Conservation (phyloP, 148 eudicot genomes). For the Rhododendron simsii region DNA sequence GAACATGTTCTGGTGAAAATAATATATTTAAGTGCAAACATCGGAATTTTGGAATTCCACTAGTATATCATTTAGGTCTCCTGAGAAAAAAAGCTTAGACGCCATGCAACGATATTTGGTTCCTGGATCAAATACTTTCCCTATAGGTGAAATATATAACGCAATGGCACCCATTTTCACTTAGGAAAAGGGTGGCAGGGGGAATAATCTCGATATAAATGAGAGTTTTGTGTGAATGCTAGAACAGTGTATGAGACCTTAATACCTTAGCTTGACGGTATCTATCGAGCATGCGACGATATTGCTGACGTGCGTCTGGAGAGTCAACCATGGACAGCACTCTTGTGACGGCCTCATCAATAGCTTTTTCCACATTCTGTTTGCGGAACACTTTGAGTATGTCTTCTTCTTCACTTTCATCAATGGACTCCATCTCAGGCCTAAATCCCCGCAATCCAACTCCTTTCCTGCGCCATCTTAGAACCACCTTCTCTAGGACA, state of each 20-base stretch:
- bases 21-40: neutral
- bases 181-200: neutral
- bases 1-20: neutral
- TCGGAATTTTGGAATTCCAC: neutral
- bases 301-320: slow-evolving; percentile 77
- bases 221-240: neutral
- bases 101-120: neutral
- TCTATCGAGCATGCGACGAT: slow-evolving; percentile 70
- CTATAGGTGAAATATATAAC: neutral
- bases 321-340: slow-evolving; percentile 85
- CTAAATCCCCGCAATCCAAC: slow-evolving; percentile 73
- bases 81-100: neutral
- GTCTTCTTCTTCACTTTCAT: slow-evolving; percentile 65
- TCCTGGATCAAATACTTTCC: neutral
- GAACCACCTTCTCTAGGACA: slow-evolving; percentile 68
- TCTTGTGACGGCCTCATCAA: slow-evolving; percentile 80
- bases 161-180: neutral
- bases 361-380: slow-evolving; percentile 64
- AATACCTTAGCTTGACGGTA: slow-evolving; percentile 80
- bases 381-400: slow-evolving; percentile 63
- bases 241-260: neutral
- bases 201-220: neutral
- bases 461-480: slow-evolving; percentile 89
- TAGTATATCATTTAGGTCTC: neutral
- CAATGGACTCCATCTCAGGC: slow-evolving; percentile 43